Base-by-base conservation (phyloP, 164 flowering plant genomes). In the Stephania yunnanensis region DNA sequence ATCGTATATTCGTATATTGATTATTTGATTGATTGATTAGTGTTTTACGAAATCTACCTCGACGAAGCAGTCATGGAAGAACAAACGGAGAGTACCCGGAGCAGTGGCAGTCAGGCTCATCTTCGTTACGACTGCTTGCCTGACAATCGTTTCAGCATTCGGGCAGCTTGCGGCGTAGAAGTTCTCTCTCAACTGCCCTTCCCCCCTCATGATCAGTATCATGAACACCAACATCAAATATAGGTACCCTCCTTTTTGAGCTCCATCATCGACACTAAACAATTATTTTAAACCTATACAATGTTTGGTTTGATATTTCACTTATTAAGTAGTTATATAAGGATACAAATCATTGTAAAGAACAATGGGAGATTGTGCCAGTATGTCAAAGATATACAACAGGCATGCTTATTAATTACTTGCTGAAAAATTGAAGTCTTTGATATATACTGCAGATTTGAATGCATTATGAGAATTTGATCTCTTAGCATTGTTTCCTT, bases 31-130 rank as follows among this genome's bases (percentile, higher is more conserved):
- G 52, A 2, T 69, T 19, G 71, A 44, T 36, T 46, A 36, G 17
- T 19, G 71, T 8, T 69, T 69, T 69, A 36, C 9, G 71, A 46
- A 48, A n/a, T 45, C 20, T 83, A 92, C 97, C 90, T 85, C 83
- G 20, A 92, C 87, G 48, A 92, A 89, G 87, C 97, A 92, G 78
- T 92, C 97, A 66, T 92, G 97, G 83, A 92, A 91, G 79, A 91
- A 92, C 15, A 92, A 83, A 2, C 97, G 95, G 4, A 92, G 86
- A 31, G 97, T 92, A 1, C 91, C 90, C 0, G 92, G 97, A 53
- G 86, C 61, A 0, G 97, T 89, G 31, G 74, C 71, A 75, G 93
- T 88, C 83, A 89, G 89, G 63, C 42, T 64, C 9, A 87, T 13
- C 84, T 92, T 92, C n/a, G 71, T 76, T 7, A 71, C 1, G 3